Evolutionary conservation across 768 basidiomycete species (phyloP), one percentile per base, ranked within the genome.

Genomic region (Tulasnella sp.): DNA sequence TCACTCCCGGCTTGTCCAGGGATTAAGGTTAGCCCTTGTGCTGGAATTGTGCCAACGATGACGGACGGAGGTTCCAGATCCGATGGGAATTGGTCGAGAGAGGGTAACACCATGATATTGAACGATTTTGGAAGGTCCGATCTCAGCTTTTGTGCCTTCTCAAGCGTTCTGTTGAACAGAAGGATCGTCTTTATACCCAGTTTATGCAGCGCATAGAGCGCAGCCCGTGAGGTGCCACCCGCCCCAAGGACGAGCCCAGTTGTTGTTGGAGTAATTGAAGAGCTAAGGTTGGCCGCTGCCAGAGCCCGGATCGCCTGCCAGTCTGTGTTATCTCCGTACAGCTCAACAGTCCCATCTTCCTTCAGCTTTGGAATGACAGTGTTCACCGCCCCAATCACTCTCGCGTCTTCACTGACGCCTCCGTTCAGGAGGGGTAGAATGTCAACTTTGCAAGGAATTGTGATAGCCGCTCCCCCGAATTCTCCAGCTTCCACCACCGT

Each of bases 381-480:
- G 71, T 99, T 98, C 64, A 98, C 90, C 0, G 96, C 96, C 0
- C 96, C 96, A 61, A 99, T 93, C 3, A 80, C 75, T 65, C 82
- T 74, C 1, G 93, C 96, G 21, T 91, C 84, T 0, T 83, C 80
- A 0, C 93, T 87, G 43, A 97, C 72, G 55, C 74, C 73, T 34
- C 58, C 58, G 67, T 94, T 87, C 52, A 99, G 79, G 4, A 87
- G 74, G 1, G 86, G 81, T 50, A 98, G 90, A 64, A 98, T 77
- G 62, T 90, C 87, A 41, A 95, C 75, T 72, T 99, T 99, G 77
- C 85, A 84, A 1, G 96, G 96, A 64, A 98, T 97, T 19, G 96
- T 99, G 26, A 98, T 92, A 3, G 88, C 91, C 15, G 93, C 96
- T 0, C 96, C 96, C 7, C 96, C 95, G 69, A 98, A 98, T 48